These are phyloP conservation scores for Iris pallida DNA, from an alignment of 116 monocot species.

Conservation along the genomic window DNA sequence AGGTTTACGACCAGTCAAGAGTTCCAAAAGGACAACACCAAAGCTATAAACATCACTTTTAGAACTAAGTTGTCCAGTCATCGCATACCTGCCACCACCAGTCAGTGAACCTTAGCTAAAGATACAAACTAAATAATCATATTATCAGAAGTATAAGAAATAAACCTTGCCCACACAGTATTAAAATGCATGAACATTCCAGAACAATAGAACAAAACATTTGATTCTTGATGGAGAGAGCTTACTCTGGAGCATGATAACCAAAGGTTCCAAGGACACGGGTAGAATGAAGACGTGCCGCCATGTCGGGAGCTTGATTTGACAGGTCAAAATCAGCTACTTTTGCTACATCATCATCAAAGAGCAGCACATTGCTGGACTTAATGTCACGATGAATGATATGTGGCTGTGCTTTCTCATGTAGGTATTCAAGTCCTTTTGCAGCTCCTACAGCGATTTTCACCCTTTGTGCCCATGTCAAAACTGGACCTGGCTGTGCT, in stretches of 20 bases:
- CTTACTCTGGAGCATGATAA: constrained; percentile 71
- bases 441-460: constrained; percentile 65
- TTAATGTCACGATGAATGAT: constrained; percentile 64
- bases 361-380: constrained; percentile 64
- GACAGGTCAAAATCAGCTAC: constrained; percentile 77
- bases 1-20: constrained; percentile 66
- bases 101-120: not conserved
- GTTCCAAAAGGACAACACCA: constrained; percentile 58
- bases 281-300: constrained; percentile 69
- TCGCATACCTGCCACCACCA: constrained; percentile 42
- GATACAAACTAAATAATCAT: no score
- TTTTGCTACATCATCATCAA: constrained; percentile 63
- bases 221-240: not conserved
- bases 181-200: no score
- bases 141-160: not conserved
- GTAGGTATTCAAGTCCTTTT: constrained; percentile 65
- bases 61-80: constrained; percentile 64
- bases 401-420: constrained; percentile 56
- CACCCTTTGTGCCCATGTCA: constrained; percentile 57
- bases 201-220: not conserved
- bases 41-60: constrained; percentile 79
- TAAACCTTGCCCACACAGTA: not conserved
- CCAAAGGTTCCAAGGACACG: constrained; percentile 77
- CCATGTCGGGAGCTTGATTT: constrained; percentile 60
- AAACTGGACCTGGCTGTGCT: constrained; percentile 49